Evolutionary conservation across 2,329 filamentous ascomycete species (phyloP), one percentile per base, ranked within the genome.

Genomic region (Calonectria honghensis): DNA sequence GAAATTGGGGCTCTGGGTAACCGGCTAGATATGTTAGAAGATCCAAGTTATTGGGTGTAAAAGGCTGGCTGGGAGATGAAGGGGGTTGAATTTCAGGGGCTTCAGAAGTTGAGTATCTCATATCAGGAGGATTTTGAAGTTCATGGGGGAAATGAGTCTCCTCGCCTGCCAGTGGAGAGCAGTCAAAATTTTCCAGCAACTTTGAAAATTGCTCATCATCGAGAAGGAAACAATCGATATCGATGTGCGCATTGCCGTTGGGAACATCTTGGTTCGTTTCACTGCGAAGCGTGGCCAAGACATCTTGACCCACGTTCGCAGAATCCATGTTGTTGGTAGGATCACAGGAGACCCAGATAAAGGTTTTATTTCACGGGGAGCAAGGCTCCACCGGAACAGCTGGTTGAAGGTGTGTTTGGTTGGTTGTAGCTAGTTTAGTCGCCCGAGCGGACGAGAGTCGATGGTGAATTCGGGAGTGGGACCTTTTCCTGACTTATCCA

Each of bases 401-500:
- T 29, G 3, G 35, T 63, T 41, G 1, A 39, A 24, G 16, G 37
- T 11, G 57, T 24, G 35, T 29, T 63, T 41, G 7, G 35, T 63
- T 41, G 24, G 35, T 41, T 63, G 24, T 63, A 63, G 57, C 57
- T 63, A 63, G 57, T 24, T 29, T 61, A 7, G 57, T 61, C 27
- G 37, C n/a, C n/a, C n/a, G 6, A 41, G 27, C 20, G 35, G 57
- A 63, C 57, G 3, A 5, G n/a, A 10, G 14, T 29, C n/a, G 32
- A 63, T 18, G 35, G 57, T 63, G 39, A 39, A 63, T 41, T 63
- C 14, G 14, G n/a, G 6, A 63, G 57, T 29, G 24, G 57, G 57
- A 63, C 57, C 57, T 63, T 63, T 63, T 63, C n/a, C 20, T 27
- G 57, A 63, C 57, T 24, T 63, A 63, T 63, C 57, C 57, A 63